Base-by-base conservation (phyloP, 805 yeast species). In the Spencermartinsiella europaea region DNA sequence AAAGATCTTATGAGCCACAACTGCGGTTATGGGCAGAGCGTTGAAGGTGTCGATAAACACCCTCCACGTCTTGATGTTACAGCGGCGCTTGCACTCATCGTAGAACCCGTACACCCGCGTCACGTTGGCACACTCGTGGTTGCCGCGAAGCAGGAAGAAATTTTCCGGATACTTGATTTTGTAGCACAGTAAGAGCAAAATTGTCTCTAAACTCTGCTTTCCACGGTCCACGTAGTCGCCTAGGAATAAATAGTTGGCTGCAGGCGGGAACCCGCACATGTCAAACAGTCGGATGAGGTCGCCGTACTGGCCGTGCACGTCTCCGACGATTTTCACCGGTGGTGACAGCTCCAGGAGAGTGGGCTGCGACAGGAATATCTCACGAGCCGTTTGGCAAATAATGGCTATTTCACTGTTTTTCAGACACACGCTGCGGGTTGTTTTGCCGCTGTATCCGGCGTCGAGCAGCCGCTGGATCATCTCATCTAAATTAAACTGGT, bases 171-270 rank as follows among this genome's bases (percentile, higher is more conserved):
- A 91, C 65, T 91, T 91, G 66, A 93, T 90, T 65, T 93, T 93
- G 71, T 88, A 93, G 66, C 97, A 90, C 44, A 93, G 72, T 50
- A 93, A 71, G 41, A 93, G 71, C 50, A 91, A 69, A 19, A 93
- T 89, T 0, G 99, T 93, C 65, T 93, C 99, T 47, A 93, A 70
- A 2, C 95, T 83, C 68, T 93, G 99, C 66, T 93, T 93, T 48
- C 99, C 99, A 55, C 99, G 77, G 69, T 93, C 99, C 40, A 93
- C 99, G 65, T 93, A 93, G 68, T 93, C 99, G 22, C 99, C 99
- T 40, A 93, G 68, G 59, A 93, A 91, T 55, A 93, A 70, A 67
- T 89, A 93, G 66, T 93, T 93, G 12, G 96, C 80, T 51, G 84
- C 77, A 1, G 98, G 98, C 3, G 99, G 99, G 67, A 91, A 87